These are phyloP conservation scores for Arthroderma sp. DNA, from an alignment of 2,329 filamentous ascomycete genomes.

Conservation along the genomic window DNA sequence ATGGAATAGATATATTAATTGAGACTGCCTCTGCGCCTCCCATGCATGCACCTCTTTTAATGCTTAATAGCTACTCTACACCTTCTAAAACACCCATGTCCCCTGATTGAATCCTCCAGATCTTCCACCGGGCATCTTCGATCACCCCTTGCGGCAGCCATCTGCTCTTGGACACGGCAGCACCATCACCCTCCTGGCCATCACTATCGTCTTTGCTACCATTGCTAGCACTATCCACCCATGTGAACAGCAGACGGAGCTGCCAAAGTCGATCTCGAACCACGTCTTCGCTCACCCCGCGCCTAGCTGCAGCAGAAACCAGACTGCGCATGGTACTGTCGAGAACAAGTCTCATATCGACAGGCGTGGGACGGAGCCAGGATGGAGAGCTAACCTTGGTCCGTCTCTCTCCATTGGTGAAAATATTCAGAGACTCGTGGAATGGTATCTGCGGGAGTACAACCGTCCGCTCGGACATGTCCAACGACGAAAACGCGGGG, in stretches of 20 bases:
- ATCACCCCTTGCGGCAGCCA: slow-evolving; percentile 31
- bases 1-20: no score
- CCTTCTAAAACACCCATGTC: slow-evolving; percentile 9
- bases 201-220: slow-evolving; percentile 13
- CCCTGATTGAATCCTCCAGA: slow-evolving; percentile 30
- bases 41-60: not conserved
- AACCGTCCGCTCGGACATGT: slow-evolving; percentile 55
- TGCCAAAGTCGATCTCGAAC: slow-evolving; percentile 50
- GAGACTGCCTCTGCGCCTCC: no score
- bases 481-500: slow-evolving; percentile 40
- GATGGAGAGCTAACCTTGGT: slow-evolving; percentile 36
- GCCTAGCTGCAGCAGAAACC: slow-evolving; percentile 23
- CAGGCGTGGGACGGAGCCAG: slow-evolving; percentile 46
- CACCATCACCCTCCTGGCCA: slow-evolving; percentile 23
- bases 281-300: slow-evolving; percentile 30
- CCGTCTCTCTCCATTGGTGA: slow-evolving; percentile 25
- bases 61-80: not conserved
- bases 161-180: slow-evolving; percentile 25
- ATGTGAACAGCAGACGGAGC: slow-evolving; percentile 52
- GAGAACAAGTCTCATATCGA: slow-evolving; percentile 63
- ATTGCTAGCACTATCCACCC: slow-evolving; percentile 41
- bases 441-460: slow-evolving; percentile 42
- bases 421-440: slow-evolving; percentile 19
- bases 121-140: slow-evolving; percentile 32
- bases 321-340: slow-evolving; percentile 35